Evolutionary conservation across 805 yeast species (phyloP).

Genomic region (Debaryomyces maramus): DNA sequence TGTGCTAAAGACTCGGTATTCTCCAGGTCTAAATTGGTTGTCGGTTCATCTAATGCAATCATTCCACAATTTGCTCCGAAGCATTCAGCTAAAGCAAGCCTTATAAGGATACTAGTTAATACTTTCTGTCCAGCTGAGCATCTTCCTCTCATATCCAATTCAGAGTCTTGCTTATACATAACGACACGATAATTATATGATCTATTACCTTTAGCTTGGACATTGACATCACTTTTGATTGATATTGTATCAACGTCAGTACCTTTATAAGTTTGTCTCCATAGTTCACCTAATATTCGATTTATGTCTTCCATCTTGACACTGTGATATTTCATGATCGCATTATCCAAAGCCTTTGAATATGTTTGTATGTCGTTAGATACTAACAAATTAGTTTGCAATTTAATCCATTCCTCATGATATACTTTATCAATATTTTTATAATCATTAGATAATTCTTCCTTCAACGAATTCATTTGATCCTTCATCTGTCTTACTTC

Average conservation of each 20-base stretch:
- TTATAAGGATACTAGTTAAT: conserved; percentile 83
- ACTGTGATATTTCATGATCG: conserved; percentile 90
- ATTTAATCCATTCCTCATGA: conserved; percentile 67
- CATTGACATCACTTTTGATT: conserved; percentile 75
- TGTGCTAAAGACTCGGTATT: conserved; percentile 86
- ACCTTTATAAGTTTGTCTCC: conserved; percentile 94
- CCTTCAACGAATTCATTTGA: conserved; percentile 55
- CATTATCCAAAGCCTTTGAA: conserved; percentile 82
- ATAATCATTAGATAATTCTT: conserved; percentile 71
- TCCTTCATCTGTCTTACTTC: conserved; percentile 81
- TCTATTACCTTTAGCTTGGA: conserved; percentile 51
- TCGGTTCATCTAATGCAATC: conserved; percentile 96
- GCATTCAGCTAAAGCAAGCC: conserved; percentile 92
- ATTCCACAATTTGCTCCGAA: conserved; percentile 95
- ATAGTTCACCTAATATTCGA: conserved; percentile 80
- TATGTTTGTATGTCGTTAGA: conserved; percentile 81
- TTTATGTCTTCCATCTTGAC: conserved; percentile 92
- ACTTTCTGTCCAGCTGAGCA: conserved; percentile 99
- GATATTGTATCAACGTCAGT: conserved; percentile 91
- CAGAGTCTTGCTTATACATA: conserved; percentile 89
- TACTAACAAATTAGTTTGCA: conserved; percentile 73
- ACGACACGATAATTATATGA: conserved; percentile 92
- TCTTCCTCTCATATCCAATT: conserved; percentile 95
- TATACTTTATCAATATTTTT: conserved; percentile 63
- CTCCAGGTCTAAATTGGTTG: conserved; percentile 89